Base-by-base conservation (phyloP, 1,284 basidiomycete species). In the Papiliotrema flavescens region DNA sequence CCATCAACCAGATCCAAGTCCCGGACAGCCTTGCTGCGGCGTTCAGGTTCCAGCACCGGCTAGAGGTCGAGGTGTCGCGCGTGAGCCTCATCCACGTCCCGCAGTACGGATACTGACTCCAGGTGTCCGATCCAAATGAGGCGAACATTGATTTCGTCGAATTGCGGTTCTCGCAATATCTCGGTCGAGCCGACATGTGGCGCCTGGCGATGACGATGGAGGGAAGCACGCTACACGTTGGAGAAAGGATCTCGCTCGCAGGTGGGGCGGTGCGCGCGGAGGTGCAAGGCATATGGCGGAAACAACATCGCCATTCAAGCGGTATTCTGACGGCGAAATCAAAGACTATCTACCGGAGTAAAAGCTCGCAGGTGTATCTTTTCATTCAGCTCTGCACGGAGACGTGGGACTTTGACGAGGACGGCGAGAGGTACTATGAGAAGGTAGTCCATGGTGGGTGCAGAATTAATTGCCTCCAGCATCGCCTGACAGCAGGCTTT, bases 371-470 rank as follows among this genome's bases (percentile, higher is more conserved):
- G 73, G 84, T 88, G 20, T 79, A 78, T 64, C 60, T 99, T 51
- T 96, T 97, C 74, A 90, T 99, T 51, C 94, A 98, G 79, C 87
- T 99, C 15, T 94, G 91, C 67, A 83, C 86, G 50, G 96, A 99
- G 73, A 85, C 97, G 58, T 98, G 92, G 91, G 89, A 96, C 63
- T 99, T 98, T 72, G 86, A 94, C 53, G 92, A 91, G 49, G 95
- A 98, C 64, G 96, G 96, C 20, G 91, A 95, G 73, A 84, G 92
- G 2, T 96, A 90, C 76, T 91, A 91, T 67, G 95, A 98, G 75
- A 98, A 98, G 78, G 89, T 96, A 28, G 85, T 97, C 1, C 91
- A 96, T 63, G 77, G 79, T 71, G 59, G 67, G 73, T 67, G 28
- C 28, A 32, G 11, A 32, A 11, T 32, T 53, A 11, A 43, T 47